Percentiles rank a stretch among this genome's conserved stretches.
phyloP scores from a whole-genome alignment of 192 early-diverging fungal species.

The Coemansia aciculifera region DNA sequence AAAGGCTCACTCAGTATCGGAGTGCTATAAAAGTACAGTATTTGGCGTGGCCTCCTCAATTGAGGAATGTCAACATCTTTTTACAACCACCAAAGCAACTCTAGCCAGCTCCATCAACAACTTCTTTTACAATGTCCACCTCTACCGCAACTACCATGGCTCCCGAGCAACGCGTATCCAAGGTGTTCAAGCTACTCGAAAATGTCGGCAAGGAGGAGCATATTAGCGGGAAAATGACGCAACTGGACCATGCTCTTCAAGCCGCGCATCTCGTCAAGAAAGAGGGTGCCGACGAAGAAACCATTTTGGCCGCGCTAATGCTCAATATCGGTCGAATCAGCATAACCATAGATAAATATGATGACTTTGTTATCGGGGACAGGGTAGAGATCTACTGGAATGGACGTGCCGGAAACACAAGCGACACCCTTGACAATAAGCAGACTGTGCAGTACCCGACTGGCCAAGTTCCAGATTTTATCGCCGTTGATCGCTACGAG shows the following conservation, averaged over 20 bases:
- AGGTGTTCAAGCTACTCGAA: slow-evolving; percentile 54
- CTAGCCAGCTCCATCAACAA: not conserved
- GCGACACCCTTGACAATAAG: too few species aligned
- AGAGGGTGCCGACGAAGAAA: slow-evolving; percentile 52
- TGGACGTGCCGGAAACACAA: too few species aligned
- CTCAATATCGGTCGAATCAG: too few species aligned
- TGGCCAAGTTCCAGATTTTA: slow-evolving; percentile 12
- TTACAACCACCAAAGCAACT: not conserved
- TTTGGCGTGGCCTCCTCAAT: not conserved
- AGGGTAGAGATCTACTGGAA: too few species aligned
- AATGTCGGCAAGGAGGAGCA: slow-evolving; percentile 56
- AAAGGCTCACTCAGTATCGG: not conserved
- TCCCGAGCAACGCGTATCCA: slow-evolving; percentile 20
- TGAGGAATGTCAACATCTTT: not conserved
- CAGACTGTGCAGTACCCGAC: not conserved
- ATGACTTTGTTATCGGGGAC: too few species aligned
- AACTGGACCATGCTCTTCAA: slow-evolving; percentile 60
- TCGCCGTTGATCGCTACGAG: slow-evolving; percentile 57
- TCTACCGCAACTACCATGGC: not conserved
- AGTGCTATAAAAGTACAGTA: not conserved
- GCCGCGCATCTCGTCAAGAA: slow-evolving; percentile 50
- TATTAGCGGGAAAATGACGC: slow-evolving; percentile 59
- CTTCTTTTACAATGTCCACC: not conserved
- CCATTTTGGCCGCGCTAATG: slow-evolving; percentile 42
- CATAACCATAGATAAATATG: too few species aligned